These are phyloP conservation scores for Erigeron philadelphicus DNA, from an alignment of 140 eudicot species.

Conservation along the genomic window DNA sequence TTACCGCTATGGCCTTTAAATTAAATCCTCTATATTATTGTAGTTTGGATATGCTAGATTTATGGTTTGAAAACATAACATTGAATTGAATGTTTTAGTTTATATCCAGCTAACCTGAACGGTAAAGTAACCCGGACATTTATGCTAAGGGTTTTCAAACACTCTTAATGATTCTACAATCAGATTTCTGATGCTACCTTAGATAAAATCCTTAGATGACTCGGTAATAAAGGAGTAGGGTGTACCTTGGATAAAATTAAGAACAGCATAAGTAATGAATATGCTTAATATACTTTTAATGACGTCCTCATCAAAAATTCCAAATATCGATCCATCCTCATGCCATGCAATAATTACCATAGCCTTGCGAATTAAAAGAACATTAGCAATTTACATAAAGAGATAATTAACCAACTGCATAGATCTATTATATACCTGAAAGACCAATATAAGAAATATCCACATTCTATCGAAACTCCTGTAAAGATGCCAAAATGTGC, in stretches of 20 bases:
- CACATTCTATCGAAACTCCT: slow-evolving; percentile 97
- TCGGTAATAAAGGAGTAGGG: not conserved
- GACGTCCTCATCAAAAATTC: slow-evolving; percentile 51
- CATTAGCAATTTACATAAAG: not conserved
- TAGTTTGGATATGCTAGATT: not conserved
- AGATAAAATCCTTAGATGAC: not conserved
- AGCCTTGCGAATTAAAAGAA: slow-evolving; percentile 50
- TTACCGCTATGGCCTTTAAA: not conserved
- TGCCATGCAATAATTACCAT: slow-evolving; percentile 96
- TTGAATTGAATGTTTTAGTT: not conserved
- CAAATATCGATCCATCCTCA: slow-evolving; percentile 52
- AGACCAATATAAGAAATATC: slow-evolving; percentile 80
- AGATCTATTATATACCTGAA: slow-evolving; percentile 56
- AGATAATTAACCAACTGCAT: slow-evolving; percentile 12
- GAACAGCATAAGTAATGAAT: slow-evolving; percentile 76
- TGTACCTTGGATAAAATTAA: slow-evolving; percentile 80
- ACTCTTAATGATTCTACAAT: slow-evolving; percentile 1
- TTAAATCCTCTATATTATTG: not conserved
- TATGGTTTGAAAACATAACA: not conserved
- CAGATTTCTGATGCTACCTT: not conserved
- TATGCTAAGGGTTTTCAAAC: not conserved
- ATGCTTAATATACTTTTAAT: slow-evolving; percentile 70
- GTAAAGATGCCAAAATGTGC: slow-evolving; percentile 89
- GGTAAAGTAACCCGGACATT: not conserved
- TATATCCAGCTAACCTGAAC: not conserved